phyloP scores from a whole-genome alignment of 768 basidiomycete species.

The Auricularia auricula-judae region DNA sequence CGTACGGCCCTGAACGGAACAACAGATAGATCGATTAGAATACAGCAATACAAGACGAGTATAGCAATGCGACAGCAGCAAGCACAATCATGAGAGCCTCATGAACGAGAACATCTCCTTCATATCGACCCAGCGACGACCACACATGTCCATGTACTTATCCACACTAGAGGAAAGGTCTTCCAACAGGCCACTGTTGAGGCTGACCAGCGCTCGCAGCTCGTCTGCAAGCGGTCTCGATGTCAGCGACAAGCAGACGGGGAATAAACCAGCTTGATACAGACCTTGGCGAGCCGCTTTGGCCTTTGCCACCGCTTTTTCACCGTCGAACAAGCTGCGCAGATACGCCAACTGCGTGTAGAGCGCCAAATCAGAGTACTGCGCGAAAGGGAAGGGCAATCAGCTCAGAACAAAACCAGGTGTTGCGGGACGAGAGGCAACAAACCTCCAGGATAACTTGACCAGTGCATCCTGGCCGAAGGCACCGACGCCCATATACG shows the following conservation, averaged over 20 bases:
- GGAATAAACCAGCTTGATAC: constrained; percentile 4
- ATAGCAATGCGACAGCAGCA: too few species aligned
- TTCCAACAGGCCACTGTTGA: constrained; percentile 41
- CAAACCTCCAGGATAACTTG: constrained; percentile 65
- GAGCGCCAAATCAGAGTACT: constrained; percentile 78
- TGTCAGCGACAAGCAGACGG: neutral
- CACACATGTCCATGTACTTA: constrained; percentile 78
- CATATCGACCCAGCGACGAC: constrained; percentile 84
- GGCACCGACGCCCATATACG: constrained; percentile 78
- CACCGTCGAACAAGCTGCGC: constrained; percentile 61
- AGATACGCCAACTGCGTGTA: constrained; percentile 90
- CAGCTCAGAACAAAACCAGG: neutral
- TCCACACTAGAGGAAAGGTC: constrained; percentile 49
- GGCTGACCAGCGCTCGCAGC: constrained; percentile 34
- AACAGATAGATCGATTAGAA: too few species aligned
- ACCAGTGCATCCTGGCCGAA: constrained; percentile 58
- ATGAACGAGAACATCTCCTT: constrained; percentile 71
- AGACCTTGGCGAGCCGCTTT: constrained; percentile 26
- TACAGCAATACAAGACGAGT: too few species aligned
- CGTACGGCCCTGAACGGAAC: too few species aligned
- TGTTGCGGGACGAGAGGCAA: constrained; percentile 1
- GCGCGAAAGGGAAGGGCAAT: constrained; percentile 6
- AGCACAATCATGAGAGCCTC: constrained; percentile 31
- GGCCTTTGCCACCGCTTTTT: constrained; percentile 46
- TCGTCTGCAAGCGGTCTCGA: constrained; percentile 32